These are phyloP conservation scores for Apiotrichum veenhuisii DNA, from an alignment of 1,284 basidiomycete species.

Conservation along the genomic window DNA sequence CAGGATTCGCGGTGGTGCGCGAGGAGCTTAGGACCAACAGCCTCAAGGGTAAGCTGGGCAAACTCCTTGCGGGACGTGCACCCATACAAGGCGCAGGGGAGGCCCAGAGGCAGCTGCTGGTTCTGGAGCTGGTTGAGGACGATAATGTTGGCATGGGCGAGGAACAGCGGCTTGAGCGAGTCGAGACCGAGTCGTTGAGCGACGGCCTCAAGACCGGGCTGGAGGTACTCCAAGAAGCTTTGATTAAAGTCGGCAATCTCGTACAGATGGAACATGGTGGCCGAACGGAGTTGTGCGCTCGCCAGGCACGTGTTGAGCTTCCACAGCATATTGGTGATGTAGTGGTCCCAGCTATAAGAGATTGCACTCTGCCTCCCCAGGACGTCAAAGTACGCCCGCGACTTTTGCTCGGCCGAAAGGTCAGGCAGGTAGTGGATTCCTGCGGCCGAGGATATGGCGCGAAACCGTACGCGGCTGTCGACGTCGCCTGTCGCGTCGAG, in stretches of 20 bases:
- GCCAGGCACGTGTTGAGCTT: constrained; percentile 80
- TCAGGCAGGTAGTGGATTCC: constrained; percentile 33
- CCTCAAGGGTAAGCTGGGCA: constrained; percentile 22
- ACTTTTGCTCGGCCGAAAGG: constrained; percentile 21
- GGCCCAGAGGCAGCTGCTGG: constrained; percentile 58
- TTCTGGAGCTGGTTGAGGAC: constrained; percentile 34
- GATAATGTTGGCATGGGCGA: constrained; percentile 73
- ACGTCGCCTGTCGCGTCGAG: constrained; percentile 62
- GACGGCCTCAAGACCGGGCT: constrained; percentile 62
- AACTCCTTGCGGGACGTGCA: constrained; percentile 29
- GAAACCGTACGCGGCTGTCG: constrained; percentile 83
- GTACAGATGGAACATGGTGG: constrained; percentile 80
- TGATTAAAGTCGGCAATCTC: constrained; percentile 58
- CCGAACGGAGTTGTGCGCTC: constrained; percentile 74
- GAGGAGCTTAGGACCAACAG: constrained; percentile 20
- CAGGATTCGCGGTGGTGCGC: neutral
- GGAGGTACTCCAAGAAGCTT: constrained; percentile 61
- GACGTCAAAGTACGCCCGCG: constrained; percentile 24
- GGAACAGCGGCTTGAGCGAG: constrained; percentile 65
- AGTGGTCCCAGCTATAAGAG: constrained; percentile 55
- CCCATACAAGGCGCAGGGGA: constrained; percentile 61
- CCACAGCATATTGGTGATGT: constrained; percentile 72
- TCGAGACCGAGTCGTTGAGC: constrained; percentile 66
- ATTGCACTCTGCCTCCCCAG: constrained; percentile 20
- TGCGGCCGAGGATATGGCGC: constrained; percentile 63